These are phyloP conservation scores for Beauveria asiatica DNA, from an alignment of 2,329 filamentous ascomycete genomes.

Conservation along the genomic window DNA sequence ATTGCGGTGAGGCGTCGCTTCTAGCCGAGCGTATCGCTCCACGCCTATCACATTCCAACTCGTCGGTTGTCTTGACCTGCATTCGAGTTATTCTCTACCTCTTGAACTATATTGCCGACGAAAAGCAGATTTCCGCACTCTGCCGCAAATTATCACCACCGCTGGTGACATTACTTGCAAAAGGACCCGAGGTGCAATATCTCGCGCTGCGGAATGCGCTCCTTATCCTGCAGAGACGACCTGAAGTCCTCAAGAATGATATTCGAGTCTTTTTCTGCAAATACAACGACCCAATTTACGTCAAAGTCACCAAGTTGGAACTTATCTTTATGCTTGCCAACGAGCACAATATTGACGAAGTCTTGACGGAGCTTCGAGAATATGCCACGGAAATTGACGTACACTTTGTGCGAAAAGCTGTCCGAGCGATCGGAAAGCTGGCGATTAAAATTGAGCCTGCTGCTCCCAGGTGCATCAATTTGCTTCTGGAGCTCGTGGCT, in stretches of 20 bases:
- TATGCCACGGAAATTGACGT: constrained; percentile 98
- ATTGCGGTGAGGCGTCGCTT: constrained; percentile 76
- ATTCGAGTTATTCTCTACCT: constrained; percentile 94
- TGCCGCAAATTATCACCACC: constrained; percentile 93
- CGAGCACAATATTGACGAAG: constrained; percentile 91
- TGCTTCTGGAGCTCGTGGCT: constrained; percentile 83
- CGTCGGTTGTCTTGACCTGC: constrained; percentile 89
- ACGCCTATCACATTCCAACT: constrained; percentile 94
- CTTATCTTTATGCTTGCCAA: constrained; percentile 98
- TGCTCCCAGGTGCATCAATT: constrained; percentile 82
- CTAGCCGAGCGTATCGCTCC: constrained; percentile 90
- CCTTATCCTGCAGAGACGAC: constrained; percentile 83
- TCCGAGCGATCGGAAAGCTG: constrained; percentile 92
- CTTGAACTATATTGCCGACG: constrained; percentile 95
- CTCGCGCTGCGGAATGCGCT: constrained; percentile 88
- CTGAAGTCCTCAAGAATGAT: constrained; percentile 90
- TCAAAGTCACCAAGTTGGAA: constrained; percentile 97
- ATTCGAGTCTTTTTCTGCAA: constrained; percentile 99
- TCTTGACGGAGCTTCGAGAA: constrained; percentile 87
- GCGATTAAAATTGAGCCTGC: constrained; percentile 98
- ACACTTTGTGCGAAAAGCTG: constrained; percentile 95
- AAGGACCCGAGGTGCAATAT: constrained; percentile 97
- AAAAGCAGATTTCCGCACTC: constrained; percentile 77
- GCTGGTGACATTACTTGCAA: constrained; percentile 86
- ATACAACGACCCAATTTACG: constrained; percentile 98